Conservation (phyloP, 257 asterid genomes). For the Solanum chiquidenum region DNA sequence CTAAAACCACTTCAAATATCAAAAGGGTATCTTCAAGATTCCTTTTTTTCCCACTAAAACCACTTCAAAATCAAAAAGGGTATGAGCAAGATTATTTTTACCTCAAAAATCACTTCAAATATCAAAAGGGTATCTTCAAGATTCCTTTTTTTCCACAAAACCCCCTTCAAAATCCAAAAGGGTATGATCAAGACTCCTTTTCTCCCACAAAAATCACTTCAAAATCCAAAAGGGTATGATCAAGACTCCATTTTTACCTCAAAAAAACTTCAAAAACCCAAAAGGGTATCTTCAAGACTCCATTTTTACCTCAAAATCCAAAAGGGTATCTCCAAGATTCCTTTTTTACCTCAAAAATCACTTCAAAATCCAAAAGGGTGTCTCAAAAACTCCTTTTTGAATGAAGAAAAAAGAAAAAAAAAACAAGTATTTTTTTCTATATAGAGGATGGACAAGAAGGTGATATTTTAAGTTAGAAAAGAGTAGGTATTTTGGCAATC, state of each 20-base stretch:
- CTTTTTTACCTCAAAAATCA: neutral
- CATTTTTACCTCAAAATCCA: conserved; percentile 29
- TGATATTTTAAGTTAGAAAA: neutral
- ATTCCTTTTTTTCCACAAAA: neutral
- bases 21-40: neutral
- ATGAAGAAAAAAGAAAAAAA: neutral
- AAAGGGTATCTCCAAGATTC: neutral
- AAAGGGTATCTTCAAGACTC: conserved; percentile 8
- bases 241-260: neutral
- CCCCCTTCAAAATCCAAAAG: neutral
- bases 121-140: neutral
- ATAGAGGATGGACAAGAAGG: neutral
- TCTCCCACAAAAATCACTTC: neutral
- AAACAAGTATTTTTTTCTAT: neutral
- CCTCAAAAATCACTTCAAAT: conserved; percentile 9
- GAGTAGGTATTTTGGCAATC: neutral
- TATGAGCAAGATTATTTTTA: conserved; percentile 19
- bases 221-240: neutral
- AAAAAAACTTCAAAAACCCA: neutral
- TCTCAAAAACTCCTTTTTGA: neutral
- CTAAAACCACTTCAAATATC: neutral
- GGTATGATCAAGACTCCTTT: neutral
- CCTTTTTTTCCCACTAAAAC: too few relatives aligned
- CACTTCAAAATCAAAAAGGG: neutral
- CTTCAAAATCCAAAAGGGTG: neutral